Conservation (phyloP, 352 stramenopile species). For the Phytophthora podocarpi region DNA sequence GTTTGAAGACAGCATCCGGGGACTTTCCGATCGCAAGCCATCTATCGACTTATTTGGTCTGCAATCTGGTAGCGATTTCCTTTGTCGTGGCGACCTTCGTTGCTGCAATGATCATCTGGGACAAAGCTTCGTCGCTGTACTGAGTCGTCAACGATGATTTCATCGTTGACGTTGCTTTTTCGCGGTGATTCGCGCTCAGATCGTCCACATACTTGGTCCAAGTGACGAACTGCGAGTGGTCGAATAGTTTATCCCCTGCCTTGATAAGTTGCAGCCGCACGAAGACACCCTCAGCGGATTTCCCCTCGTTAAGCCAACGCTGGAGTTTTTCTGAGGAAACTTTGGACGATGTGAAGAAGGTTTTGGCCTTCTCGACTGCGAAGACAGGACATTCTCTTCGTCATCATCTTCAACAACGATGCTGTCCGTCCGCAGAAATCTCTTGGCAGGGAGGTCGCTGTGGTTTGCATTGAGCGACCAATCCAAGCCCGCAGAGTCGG, state of each 20-base stretch:
- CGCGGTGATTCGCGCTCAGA: neutral
- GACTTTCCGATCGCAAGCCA: neutral
- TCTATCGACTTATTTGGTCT: neutral
- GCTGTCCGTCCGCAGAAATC: no score
- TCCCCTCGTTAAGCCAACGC: neutral
- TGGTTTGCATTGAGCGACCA: no score
- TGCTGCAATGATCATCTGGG: no score
- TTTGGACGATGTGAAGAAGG: neutral
- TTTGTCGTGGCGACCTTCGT: no score
- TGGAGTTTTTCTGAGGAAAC: neutral
- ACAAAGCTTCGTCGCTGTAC: neutral
- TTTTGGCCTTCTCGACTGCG: neutral
- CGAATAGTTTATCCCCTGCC: neutral
- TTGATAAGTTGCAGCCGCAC: neutral
- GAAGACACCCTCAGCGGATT: neutral
- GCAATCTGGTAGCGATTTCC: no score
- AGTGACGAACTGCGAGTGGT: neutral
- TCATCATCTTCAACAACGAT: no score
- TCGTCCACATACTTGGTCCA: neutral
- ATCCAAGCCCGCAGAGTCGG: no score
- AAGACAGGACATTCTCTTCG: neutral
- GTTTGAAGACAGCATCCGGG: neutral
- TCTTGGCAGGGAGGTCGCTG: no score
- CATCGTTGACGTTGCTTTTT: neutral
- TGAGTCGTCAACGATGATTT: neutral